Percentiles rank a stretch among this genome's conserved stretches.
phyloP scores from a whole-genome alignment of 208 protist genomes.

The Leishmania guyanensis region DNA sequence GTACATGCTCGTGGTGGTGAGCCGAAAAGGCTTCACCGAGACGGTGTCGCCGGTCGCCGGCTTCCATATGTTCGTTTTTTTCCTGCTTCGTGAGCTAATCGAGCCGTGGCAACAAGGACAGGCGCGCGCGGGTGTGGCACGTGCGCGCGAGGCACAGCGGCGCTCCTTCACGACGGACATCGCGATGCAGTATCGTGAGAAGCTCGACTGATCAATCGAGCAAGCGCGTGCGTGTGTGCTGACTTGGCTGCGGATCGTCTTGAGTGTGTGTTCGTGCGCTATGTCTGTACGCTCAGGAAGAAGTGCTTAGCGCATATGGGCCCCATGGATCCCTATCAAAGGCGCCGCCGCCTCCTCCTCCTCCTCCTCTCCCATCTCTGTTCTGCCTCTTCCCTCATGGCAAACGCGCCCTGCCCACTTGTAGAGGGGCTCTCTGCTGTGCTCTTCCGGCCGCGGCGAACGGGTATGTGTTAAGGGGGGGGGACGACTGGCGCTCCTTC shows the following conservation, averaged over 20 bases:
- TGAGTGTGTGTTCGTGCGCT: not conserved
- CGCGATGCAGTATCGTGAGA: slow-evolving; percentile 62
- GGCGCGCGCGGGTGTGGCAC: slow-evolving; percentile 10
- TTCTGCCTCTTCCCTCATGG: not conserved
- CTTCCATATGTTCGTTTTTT: slow-evolving; percentile 65
- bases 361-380: not conserved
- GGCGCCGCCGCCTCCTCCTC: too few species aligned
- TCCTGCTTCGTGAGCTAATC: slow-evolving; percentile 58
- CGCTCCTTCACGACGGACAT: slow-evolving; percentile 66
- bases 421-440: not conserved
- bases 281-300: too few species aligned
- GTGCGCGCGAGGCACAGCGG: slow-evolving; percentile 27
- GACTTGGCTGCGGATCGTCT: not conserved
- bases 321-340: too few species aligned
- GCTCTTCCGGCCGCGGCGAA: not conserved
- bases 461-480: too few species aligned
- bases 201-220: slow-evolving; percentile 45
- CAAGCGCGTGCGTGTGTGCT: slow-evolving; percentile 1
- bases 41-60: slow-evolving; percentile 62
- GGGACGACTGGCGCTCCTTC: too few species aligned
- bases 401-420: not conserved
- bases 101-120: slow-evolving; percentile 40
- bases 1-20: slow-evolving; percentile 48
- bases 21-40: slow-evolving; percentile 36
- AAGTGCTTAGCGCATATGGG: too few species aligned